A percentile compares a stretch with the other conserved stretches of the same genome.
Evolutionary conservation across 2,329 filamentous ascomycete genomes (phyloP).

Genomic region (Claviceps fusiformis): DNA sequence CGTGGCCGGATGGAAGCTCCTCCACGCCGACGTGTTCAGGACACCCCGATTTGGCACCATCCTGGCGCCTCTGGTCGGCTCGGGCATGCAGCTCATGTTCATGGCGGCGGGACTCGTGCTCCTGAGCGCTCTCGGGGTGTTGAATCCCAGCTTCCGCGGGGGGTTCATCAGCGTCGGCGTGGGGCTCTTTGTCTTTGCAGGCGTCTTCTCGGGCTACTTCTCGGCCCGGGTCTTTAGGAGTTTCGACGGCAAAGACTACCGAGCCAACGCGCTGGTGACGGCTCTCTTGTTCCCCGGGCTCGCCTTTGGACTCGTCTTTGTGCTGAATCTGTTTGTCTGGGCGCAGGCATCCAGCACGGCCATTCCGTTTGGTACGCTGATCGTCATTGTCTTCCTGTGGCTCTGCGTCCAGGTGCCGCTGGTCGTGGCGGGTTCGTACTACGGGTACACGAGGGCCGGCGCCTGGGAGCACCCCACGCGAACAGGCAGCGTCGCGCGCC

Average conservation of each 20-base stretch:
- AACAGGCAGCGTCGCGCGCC: constrained; percentile 56
- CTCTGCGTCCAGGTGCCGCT: constrained; percentile 75
- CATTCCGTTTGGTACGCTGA: constrained; percentile 66
- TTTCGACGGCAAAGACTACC: constrained; percentile 62
- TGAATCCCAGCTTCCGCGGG: constrained; percentile 82
- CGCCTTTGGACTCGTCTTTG: constrained; percentile 59
- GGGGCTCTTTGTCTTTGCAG: constrained; percentile 71
- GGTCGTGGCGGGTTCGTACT: constrained; percentile 68
- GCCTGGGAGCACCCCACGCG: constrained; percentile 75
- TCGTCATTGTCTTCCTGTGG: constrained; percentile 65
- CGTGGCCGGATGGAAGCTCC: constrained; percentile 73
- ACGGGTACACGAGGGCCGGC: constrained; percentile 53
- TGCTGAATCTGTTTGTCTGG: constrained; percentile 83
- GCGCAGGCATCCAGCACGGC: constrained; percentile 79
- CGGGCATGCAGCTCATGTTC: constrained; percentile 75
- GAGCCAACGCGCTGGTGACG: constrained; percentile 64
- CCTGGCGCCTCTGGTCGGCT: constrained; percentile 69
- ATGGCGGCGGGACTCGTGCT: constrained; percentile 62
- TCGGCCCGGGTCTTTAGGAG: constrained; percentile 73
- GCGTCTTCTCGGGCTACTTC: constrained; percentile 77
- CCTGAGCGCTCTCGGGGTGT: constrained; percentile 59
- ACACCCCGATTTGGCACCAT: constrained; percentile 56
- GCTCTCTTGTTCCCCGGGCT: constrained; percentile 68
- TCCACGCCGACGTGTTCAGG: constrained; percentile 81
- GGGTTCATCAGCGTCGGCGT: constrained; percentile 77